phyloP scores from a whole-genome alignment of 2,329 filamentous ascomycete species.

The Scytalidium sp. region DNA sequence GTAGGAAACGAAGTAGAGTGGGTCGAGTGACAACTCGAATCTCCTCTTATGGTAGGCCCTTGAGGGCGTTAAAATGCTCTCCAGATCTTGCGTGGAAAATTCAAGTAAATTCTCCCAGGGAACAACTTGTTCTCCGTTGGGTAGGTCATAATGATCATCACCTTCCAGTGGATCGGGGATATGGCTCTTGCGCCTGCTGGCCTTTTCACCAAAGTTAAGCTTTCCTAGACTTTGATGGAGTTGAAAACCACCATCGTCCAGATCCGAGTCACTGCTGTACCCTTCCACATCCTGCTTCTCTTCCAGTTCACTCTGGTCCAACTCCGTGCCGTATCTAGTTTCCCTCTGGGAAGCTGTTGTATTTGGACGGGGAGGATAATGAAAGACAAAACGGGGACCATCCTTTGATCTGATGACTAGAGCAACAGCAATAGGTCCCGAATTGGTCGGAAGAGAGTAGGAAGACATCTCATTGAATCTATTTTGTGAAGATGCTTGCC shows the following conservation, averaged over 20 bases:
- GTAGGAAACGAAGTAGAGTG: slow-evolving; percentile 76
- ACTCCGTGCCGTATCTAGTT: slow-evolving; percentile 27
- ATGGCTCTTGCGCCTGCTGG: slow-evolving; percentile 7
- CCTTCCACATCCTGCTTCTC: slow-evolving; percentile 24
- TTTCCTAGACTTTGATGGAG: slow-evolving; percentile 27
- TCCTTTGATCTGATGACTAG: slow-evolving; percentile 58
- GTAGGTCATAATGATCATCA: slow-evolving; percentile 47
- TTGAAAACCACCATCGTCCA: slow-evolving; percentile 46
- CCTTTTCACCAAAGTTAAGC: slow-evolving; percentile 14
- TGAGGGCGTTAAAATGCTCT: slow-evolving; percentile 74
- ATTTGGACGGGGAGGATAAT: slow-evolving; percentile 67
- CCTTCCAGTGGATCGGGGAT: slow-evolving; percentile 18
- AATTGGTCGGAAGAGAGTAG: slow-evolving; percentile 30
- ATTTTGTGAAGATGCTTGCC: neutral
- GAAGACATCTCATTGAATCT: neutral
- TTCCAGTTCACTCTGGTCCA: slow-evolving; percentile 21
- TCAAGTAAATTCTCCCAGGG: slow-evolving; percentile 74
- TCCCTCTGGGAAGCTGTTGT: slow-evolving; percentile 28
- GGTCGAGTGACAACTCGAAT: slow-evolving; percentile 80
- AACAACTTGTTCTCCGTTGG: slow-evolving; percentile 54
- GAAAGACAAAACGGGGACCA: slow-evolving; percentile 80
- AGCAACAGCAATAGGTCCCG: slow-evolving; percentile 41
- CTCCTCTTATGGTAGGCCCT: slow-evolving; percentile 74
- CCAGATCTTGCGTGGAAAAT: slow-evolving; percentile 72
- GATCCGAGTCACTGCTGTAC: slow-evolving; percentile 35